Conservation (phyloP, 2,329 filamentous ascomycete genomes). For the Hymenoscyphus infarciens region DNA sequence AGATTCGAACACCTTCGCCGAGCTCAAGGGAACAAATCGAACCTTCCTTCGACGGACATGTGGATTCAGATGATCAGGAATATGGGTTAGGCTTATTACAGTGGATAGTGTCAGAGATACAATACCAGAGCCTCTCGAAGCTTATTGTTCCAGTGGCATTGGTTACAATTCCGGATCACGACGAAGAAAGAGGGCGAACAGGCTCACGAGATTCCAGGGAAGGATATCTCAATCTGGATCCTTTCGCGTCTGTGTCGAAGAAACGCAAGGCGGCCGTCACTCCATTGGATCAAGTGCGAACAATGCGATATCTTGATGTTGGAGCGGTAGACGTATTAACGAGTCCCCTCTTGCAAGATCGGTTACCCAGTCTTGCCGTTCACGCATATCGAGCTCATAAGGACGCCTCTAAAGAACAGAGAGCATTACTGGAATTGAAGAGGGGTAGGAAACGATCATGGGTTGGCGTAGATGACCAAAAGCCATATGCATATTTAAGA, state of each 20-base stretch:
- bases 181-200: constrained; percentile 21
- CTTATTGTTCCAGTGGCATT: constrained; percentile 47
- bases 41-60: constrained; percentile 36
- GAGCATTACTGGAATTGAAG: constrained; percentile 67
- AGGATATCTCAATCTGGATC: constrained; percentile 21
- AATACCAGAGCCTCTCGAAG: constrained; percentile 46
- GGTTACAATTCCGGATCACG: constrained; percentile 35
- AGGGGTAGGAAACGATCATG: constrained; percentile 82
- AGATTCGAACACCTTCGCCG: constrained; percentile 33
- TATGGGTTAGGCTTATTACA: constrained; percentile 47
- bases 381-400: constrained; percentile 82
- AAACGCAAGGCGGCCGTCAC: constrained; percentile 37
- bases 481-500: constrained; percentile 83
- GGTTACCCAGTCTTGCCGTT: constrained; percentile 71
- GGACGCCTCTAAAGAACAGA: constrained; percentile 69
- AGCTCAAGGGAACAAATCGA: constrained; percentile 38
- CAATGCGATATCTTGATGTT: constrained; percentile 75
- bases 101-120: constrained; percentile 46
- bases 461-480: constrained; percentile 81
- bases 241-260: constrained; percentile 19
- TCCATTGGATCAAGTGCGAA: constrained; percentile 45
- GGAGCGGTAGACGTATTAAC: constrained; percentile 84
- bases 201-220: constrained; percentile 21
- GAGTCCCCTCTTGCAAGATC: constrained; percentile 71
- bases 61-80: constrained; percentile 40